Base-by-base conservation (phyloP, 768 basidiomycete genomes). In the Aureoboletus auriporus region DNA sequence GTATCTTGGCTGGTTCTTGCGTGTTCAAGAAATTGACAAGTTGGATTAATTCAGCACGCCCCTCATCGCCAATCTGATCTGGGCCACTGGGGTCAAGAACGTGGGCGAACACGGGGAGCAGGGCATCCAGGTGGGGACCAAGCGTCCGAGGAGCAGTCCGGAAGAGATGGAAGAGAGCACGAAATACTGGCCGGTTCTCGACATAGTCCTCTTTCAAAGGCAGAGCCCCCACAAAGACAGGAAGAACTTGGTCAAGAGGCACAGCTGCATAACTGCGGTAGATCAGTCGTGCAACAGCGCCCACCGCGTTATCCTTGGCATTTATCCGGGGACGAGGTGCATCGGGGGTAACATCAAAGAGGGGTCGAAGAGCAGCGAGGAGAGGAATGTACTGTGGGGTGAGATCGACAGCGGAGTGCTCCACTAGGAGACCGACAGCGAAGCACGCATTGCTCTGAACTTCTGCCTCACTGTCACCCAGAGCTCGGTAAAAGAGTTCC, bases 391-490 rank as follows among this genome's bases (percentile, higher is more conserved):
- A 95, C 62, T 96, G 93, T 9, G 77, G 71, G 1, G 86, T 82
- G 34, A 97, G 78, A 65, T 99, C 93, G 48, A 82, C 66, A 39
- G 83, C 75, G 7, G 90, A 84, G 71, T 93, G 81, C 70, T 94
- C 90, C 54, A 97, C 80, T 47, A 99, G 80, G 36, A 95, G 83
- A 50, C 96, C 95, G 30, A 83, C 76, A 30, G 94, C 95, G 65
- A 96, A 99, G 13, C 93, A 93, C 16, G 93, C 93, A 60, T 98
- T 98, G 70, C 91, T 93, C 59, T 89, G 83, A 8, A 98, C 94
- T 69, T 98, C 95, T n/a, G 84, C 71, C 36, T 97, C 95, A 2
- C 75, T 69, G 63, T 98, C 95, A 50, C 77, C 67, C 12, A 99
- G 80, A 8, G 89, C 92, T 46, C 75, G 77, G 68, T 86, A 85